Conservation (phyloP, 2,329 filamentous ascomycete species). For the Stemphylium beticola region DNA sequence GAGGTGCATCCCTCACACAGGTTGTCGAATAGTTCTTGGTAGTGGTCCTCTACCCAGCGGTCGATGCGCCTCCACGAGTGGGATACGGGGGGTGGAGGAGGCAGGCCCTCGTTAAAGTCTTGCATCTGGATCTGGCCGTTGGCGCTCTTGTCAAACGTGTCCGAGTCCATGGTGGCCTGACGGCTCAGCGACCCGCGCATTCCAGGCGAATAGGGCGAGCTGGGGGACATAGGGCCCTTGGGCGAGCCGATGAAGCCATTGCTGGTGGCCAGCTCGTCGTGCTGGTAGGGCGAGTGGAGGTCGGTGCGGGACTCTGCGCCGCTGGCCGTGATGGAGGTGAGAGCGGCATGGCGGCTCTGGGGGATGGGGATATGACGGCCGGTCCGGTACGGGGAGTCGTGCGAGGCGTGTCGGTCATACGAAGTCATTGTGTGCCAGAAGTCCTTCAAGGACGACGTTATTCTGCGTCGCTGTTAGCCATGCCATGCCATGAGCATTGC, state of each 20-base stretch:
- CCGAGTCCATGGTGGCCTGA: conserved; percentile 62
- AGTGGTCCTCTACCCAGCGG: conserved; percentile 91
- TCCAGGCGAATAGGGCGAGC: conserved; percentile 85
- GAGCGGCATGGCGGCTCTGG: conserved; percentile 78
- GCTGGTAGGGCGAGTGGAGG: conserved; percentile 77
- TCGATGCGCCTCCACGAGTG: conserved; percentile 97
- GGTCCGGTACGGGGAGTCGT: conserved; percentile 90
- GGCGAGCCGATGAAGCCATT: conserved; percentile 68
- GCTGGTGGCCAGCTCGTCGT: conserved; percentile 66
- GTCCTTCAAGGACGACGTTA: conserved; percentile 70
- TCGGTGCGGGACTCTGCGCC: conserved; percentile 88
- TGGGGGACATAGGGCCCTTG: conserved; percentile 62
- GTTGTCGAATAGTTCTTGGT: conserved; percentile 92
- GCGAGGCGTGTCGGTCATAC: conserved; percentile 82
- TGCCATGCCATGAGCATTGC: conserved; percentile 7
- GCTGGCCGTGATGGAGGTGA: conserved; percentile 85
- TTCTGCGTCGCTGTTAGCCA: conserved; percentile 39
- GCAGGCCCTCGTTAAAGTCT: conserved; percentile 88
- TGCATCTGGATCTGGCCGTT: conserved; percentile 94
- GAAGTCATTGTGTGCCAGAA: conserved; percentile 91
- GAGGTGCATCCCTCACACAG: conserved; percentile 88
- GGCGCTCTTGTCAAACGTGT: conserved; percentile 66
- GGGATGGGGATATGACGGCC: conserved; percentile 88
- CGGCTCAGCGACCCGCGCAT: conserved; percentile 79
- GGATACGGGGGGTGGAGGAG: conserved; percentile 82